Conservation (phyloP, 192 early-diverging fungal species). For the Entomortierella beljakovae region DNA sequence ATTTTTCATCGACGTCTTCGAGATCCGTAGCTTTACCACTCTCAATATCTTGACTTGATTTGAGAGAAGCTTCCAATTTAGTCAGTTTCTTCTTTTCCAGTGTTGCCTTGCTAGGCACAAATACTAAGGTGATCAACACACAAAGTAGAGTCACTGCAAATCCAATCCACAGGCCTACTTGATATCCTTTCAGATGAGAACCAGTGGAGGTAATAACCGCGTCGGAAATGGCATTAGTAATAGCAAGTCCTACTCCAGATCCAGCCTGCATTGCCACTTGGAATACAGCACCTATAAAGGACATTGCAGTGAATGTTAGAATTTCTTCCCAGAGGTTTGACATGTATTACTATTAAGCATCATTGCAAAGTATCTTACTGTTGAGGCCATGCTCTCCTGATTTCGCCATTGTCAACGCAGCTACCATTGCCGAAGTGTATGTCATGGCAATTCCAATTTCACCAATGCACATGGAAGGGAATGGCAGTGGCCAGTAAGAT, state of each 20-base stretch:
- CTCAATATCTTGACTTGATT: neutral
- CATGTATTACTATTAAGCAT: neutral
- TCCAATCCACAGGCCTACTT: slow-evolving; percentile 50
- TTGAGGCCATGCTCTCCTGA: slow-evolving; percentile 50
- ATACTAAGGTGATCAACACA: slow-evolving; percentile 39
- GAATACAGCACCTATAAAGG: slow-evolving; percentile 48
- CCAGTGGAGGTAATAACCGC: slow-evolving; percentile 47
- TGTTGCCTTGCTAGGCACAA: slow-evolving; percentile 46
- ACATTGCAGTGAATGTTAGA: neutral
- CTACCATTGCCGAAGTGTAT: slow-evolving; percentile 55
- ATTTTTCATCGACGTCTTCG: neutral
- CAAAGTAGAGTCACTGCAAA: slow-evolving; percentile 43
- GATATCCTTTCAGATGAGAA: slow-evolving; percentile 39
- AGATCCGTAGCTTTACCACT: neutral
- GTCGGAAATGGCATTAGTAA: slow-evolving; percentile 52
- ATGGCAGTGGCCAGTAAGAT: slow-evolving; percentile 46
- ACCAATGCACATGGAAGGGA: slow-evolving; percentile 53
- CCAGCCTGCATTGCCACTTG: slow-evolving; percentile 55
- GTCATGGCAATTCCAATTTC: slow-evolving; percentile 52
- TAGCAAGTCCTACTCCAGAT: slow-evolving; percentile 55
- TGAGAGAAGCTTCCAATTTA: slow-evolving; percentile 9
- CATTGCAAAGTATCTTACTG: slow-evolving; percentile 17
- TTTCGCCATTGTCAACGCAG: slow-evolving; percentile 45
- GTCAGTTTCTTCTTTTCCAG: slow-evolving; percentile 41
- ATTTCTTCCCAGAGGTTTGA: neutral